Evolutionary conservation across 1,284 basidiomycete species (phyloP).

Genomic region (Ceratobasidium sp.): DNA sequence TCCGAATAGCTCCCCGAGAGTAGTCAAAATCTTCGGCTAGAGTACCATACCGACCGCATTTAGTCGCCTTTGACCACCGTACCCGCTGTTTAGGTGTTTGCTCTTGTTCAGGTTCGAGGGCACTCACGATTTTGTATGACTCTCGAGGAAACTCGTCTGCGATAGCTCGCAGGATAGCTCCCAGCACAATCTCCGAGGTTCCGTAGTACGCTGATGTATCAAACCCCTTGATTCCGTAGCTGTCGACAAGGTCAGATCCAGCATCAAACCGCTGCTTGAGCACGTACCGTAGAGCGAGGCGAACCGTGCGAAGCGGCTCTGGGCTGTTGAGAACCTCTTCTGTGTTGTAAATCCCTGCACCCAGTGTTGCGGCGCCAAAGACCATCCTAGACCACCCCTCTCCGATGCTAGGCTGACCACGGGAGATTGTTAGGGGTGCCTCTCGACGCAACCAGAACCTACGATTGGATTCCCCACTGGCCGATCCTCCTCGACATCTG

Average conservation of each 20-base stretch:
- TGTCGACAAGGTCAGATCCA: conserved; percentile 51
- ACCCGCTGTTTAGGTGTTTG: neutral
- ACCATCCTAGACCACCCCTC: conserved; percentile 63
- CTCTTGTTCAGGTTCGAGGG: conserved; percentile 47
- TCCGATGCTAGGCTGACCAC: conserved; percentile 26
- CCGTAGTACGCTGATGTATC: conserved; percentile 93
- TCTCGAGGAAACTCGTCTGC: conserved; percentile 78
- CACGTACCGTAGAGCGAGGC: conserved; percentile 78
- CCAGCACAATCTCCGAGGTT: conserved; percentile 88
- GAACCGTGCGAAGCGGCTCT: conserved; percentile 74
- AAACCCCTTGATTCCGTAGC: conserved; percentile 90
- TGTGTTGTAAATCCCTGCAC: conserved; percentile 72
- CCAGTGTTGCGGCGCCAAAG: conserved; percentile 78
- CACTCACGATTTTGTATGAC: conserved; percentile 78
- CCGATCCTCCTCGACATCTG: conserved; percentile 64
- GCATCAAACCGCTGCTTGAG: neutral
- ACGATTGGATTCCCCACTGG: conserved; percentile 56
- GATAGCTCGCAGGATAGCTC: conserved; percentile 74
- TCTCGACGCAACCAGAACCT: conserved; percentile 9
- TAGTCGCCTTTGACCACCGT: conserved; percentile 75
- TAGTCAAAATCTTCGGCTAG: conserved; percentile 78
- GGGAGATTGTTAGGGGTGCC: conserved; percentile 52
- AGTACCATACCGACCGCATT: conserved; percentile 87
- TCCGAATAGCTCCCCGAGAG: conserved; percentile 73
- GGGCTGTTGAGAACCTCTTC: conserved; percentile 69